These are phyloP conservation scores for Coemansia sp. DNA, from an alignment of 192 early-diverging fungal species.

Conservation along the genomic window DNA sequence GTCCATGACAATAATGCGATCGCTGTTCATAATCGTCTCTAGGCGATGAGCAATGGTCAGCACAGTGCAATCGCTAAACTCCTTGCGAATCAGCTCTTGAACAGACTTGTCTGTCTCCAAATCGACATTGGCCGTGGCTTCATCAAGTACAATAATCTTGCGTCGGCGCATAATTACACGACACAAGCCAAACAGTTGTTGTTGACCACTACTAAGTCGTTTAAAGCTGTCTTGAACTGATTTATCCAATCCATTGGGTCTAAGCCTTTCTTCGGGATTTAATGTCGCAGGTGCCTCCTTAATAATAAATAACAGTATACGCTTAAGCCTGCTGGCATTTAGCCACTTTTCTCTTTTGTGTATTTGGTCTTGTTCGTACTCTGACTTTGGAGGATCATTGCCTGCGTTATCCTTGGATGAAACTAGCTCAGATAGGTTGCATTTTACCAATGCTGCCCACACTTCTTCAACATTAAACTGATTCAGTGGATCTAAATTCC, in stretches of 20 bases:
- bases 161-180: slow-evolving; percentile 54
- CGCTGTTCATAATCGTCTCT: no score
- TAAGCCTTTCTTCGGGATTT: no score
- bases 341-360: slow-evolving; percentile 14
- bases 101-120: no score
- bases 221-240: not conserved
- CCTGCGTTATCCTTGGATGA: not conserved
- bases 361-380: not conserved
- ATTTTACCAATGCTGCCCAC: slow-evolving; percentile 26
- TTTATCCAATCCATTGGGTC: not conserved
- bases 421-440: slow-evolving; percentile 8
- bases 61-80: no score
- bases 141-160: no score
- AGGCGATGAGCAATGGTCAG: no score
- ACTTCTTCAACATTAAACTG: slow-evolving; percentile 19
- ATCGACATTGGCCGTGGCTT: no score
- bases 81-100: no score
- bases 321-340: slow-evolving; percentile 7
- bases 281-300: not conserved
- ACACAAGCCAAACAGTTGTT: slow-evolving; percentile 65
- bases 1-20: no score
- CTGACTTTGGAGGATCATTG: not conserved
- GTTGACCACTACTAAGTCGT: slow-evolving; percentile 50
- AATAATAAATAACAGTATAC: slow-evolving; percentile 7
- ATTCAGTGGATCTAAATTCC: slow-evolving; percentile 68